These are phyloP conservation scores for Cochlearia excelsa DNA, from an alignment of 345 rosid genomes.

Conservation along the genomic window DNA sequence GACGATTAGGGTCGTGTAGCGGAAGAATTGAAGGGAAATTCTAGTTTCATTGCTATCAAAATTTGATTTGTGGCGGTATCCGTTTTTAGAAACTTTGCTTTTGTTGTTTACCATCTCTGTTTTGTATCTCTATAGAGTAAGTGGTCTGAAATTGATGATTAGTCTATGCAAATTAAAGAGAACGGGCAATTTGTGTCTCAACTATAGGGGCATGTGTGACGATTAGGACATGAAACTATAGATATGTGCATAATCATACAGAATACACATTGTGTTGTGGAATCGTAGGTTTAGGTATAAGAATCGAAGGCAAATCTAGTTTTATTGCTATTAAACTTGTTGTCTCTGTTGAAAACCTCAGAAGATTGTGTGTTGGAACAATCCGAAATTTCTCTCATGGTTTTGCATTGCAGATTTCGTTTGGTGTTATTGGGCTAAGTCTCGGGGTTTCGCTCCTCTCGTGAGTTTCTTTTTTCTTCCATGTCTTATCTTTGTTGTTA, in stretches of 20 bases:
- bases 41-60: neutral
- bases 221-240: too few relatives aligned
- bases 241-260: too few relatives aligned
- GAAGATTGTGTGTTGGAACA: neutral
- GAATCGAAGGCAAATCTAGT: neutral
- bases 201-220: too few relatives aligned
- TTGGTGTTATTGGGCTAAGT: slow-evolving; percentile 86
- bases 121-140: too few relatives aligned
- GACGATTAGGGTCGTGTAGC: neutral
- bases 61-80: neutral
- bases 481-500: slow-evolving; percentile 1
- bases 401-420: slow-evolving; percentile 61
- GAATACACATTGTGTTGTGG: too few relatives aligned
- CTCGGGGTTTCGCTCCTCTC: slow-evolving; percentile 73
- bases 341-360: neutral
- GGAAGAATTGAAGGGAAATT: neutral
- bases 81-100: too few relatives aligned
- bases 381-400: neutral
- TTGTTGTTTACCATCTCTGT: too few relatives aligned
- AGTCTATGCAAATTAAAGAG: too few relatives aligned
- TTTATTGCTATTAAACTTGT: neutral
- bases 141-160: too few relatives aligned
- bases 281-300: too few relatives aligned
- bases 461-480: slow-evolving; percentile 45
- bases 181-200: too few relatives aligned